These are phyloP conservation scores for Kluyveromyces wickerhamii DNA, from an alignment of 805 yeast genomes.

Conservation along the genomic window DNA sequence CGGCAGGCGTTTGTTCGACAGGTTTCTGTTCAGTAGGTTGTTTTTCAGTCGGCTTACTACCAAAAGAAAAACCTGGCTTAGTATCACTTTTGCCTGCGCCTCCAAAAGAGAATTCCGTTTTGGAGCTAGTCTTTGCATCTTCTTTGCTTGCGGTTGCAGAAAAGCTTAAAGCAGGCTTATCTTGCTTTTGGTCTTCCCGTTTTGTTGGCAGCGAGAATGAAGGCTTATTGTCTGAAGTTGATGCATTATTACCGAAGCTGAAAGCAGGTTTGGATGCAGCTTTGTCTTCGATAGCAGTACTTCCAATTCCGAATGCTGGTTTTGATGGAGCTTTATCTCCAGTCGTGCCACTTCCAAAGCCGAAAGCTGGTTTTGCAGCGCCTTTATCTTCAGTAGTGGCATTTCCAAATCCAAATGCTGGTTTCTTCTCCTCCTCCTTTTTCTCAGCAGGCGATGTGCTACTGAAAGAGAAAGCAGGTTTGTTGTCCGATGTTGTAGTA, in stretches of 20 bases:
- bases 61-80: conserved; percentile 15
- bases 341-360: conserved; percentile 10
- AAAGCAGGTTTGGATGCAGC: conserved; percentile 10
- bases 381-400: conserved; percentile 7
- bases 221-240: no score
- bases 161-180: conserved; percentile 12
- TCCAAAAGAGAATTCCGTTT: conserved; percentile 9
- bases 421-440: conserved; percentile 7
- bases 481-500: neutral
- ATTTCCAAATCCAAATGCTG: conserved; percentile 11
- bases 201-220: no score
- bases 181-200: conserved; percentile 6
- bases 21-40: no score
- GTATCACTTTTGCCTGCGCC: conserved; percentile 4
- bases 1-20: no score
- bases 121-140: no score
- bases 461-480: conserved; percentile 8
- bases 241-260: no score
- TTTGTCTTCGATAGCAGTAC: conserved; percentile 7
- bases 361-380: conserved; percentile 12
- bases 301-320: conserved; percentile 13
- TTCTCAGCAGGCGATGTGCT: conserved; percentile 1
- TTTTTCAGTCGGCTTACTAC: conserved; percentile 11
- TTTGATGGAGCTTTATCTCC: conserved; percentile 7
- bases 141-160: conserved; percentile 4